These are phyloP conservation scores for Melampsora abietis-canadensis DNA, from an alignment of 1,284 basidiomycete species.

Conservation along the genomic window DNA sequence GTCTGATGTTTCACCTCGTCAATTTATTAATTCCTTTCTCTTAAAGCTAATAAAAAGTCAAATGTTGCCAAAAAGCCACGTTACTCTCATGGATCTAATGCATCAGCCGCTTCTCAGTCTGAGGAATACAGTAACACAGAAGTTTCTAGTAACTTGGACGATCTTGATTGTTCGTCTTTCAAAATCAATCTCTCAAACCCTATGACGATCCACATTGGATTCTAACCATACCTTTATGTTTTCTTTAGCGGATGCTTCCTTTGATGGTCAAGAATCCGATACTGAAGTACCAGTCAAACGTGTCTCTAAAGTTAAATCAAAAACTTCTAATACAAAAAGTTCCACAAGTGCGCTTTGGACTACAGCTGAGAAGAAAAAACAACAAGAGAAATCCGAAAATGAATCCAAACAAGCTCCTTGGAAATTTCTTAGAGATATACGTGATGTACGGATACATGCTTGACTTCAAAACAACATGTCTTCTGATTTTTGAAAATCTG, in stretches of 20 bases:
- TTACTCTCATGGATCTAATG: conserved; percentile 33
- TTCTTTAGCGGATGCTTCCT: background rate
- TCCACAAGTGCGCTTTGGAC: conserved; percentile 6
- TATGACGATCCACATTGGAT: background rate
- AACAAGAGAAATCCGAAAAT: conserved; percentile 1
- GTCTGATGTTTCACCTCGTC: background rate
- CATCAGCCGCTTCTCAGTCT: conserved; percentile 25
- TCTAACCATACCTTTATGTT: no score
- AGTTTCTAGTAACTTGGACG: conserved; percentile 7
- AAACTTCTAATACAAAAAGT: background rate
- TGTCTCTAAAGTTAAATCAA: conserved; percentile 4
- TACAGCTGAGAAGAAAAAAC: conserved; percentile 15
- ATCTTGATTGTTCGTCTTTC: conserved; percentile 10
- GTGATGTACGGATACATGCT: conserved; percentile 20
- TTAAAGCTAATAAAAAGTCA: background rate
- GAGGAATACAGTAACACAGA: conserved; percentile 11
- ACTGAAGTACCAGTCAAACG: conserved; percentile 7
- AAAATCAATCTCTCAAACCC: background rate
- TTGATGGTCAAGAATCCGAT: conserved; percentile 20
- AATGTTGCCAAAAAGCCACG: conserved; percentile 28
- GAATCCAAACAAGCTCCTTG: conserved; percentile 39
- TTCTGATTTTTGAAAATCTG: background rate
- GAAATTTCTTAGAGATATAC: conserved; percentile 39
- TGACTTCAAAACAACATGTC: background rate
- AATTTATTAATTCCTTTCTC: background rate